Conservation (phyloP, 345 rosid species). For the Turritis glabra region DNA sequence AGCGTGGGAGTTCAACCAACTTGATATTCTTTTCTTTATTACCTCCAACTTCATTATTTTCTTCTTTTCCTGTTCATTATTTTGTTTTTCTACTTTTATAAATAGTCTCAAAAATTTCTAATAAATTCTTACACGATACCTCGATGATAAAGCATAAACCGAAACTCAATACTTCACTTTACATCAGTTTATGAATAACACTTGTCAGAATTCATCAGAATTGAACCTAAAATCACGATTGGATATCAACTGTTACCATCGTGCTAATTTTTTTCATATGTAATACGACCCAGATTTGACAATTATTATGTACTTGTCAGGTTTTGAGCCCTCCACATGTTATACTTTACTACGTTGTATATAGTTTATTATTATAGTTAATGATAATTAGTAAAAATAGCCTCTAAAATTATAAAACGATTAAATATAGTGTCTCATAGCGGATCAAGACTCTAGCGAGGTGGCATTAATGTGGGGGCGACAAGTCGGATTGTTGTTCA, state of each 20-base stretch:
- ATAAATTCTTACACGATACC: not conserved
- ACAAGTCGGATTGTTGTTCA: not conserved
- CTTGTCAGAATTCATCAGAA: not conserved
- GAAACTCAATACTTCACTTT: not conserved
- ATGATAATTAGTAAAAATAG: not conserved
- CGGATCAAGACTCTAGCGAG: not conserved
- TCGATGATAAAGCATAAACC: not conserved
- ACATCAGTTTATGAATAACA: not conserved
- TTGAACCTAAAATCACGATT: not conserved
- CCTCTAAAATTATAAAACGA: not conserved
- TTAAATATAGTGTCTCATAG: not conserved
- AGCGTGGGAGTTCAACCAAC: conserved; percentile 24
- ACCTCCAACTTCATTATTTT: not conserved
- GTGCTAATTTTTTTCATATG: not conserved
- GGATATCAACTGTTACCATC: not conserved
- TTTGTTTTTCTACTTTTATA: not conserved
- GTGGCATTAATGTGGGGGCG: not conserved
- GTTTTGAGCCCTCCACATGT: not conserved
- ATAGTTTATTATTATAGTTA: no score
- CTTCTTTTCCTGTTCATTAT: not conserved
- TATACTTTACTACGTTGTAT: not conserved
- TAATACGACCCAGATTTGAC: not conserved
- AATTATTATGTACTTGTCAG: not conserved
- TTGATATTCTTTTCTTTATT: conserved; percentile 7
- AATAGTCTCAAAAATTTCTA: not conserved